Percentiles rank a stretch among this genome's conserved stretches.
Evolutionary conservation across 73 alveolate species (phyloP).

Genomic region (Symbiodinium natans): DNA sequence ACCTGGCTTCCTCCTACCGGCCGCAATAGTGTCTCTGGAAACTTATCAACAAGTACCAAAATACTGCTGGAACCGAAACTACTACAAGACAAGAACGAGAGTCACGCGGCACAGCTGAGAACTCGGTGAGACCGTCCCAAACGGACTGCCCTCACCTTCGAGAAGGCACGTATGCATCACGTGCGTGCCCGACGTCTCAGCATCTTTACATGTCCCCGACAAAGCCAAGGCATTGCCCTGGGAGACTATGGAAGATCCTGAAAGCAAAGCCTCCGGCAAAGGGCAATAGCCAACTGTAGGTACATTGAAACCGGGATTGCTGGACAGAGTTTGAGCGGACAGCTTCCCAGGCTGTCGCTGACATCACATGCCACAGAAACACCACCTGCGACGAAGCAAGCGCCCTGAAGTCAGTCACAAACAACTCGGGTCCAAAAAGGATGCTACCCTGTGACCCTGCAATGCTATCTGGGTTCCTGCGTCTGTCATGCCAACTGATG

Average conservation of each 20-base stretch:
- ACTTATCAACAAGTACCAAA: neutral
- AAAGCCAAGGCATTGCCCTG: neutral
- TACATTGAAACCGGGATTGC: conserved; percentile 17
- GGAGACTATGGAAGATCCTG: neutral
- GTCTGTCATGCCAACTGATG: conserved; percentile 1
- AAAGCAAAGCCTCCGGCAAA: neutral
- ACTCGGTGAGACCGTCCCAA: neutral
- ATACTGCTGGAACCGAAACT: too few relatives aligned
- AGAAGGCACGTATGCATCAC: too few relatives aligned
- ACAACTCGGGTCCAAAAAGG: too few relatives aligned
- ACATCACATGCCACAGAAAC: conserved; percentile 1
- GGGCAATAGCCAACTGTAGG: neutral
- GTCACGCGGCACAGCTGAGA: neutral
- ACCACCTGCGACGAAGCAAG: neutral
- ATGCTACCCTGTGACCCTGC: too few relatives aligned
- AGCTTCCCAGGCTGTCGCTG: neutral
- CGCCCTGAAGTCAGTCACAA: neutral
- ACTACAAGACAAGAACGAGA: neutral
- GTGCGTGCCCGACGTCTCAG: neutral
- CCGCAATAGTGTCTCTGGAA: neutral
- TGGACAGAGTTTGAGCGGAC: neutral
- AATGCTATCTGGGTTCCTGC: neutral
- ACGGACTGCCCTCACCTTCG: neutral
- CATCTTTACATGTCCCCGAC: neutral
- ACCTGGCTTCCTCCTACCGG: neutral